phyloP scores from a whole-genome alignment of 106 monocot species.

The Dendrobium catenatum region DNA sequence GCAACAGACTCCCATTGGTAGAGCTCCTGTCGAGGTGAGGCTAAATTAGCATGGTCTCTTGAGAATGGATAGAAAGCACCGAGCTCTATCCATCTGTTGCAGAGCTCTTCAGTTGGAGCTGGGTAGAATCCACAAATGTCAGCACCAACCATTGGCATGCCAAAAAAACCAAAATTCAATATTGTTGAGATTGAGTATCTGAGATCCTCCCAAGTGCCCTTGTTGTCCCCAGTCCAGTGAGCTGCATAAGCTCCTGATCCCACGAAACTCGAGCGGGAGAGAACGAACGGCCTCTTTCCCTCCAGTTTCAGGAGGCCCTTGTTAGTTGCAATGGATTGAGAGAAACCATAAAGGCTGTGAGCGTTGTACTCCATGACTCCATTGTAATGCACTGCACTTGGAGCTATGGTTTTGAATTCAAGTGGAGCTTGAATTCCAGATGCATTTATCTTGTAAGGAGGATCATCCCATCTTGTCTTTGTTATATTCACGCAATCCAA shows the following conservation, averaged over 20 bases:
- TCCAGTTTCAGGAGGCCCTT: slow-evolving; percentile 45
- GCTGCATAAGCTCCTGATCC: slow-evolving; percentile 81
- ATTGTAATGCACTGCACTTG: slow-evolving; percentile 65
- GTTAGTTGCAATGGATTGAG: slow-evolving; percentile 74
- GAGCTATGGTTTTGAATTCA: slow-evolving; percentile 90
- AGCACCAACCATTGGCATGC: slow-evolving; percentile 95
- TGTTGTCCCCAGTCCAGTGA: slow-evolving; percentile 98
- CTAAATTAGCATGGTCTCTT: slow-evolving; percentile 75
- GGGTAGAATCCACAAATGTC: slow-evolving; percentile 98
- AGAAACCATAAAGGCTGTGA: slow-evolving; percentile 86
- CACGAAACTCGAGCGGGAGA: slow-evolving; percentile 79
- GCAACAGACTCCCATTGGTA: slow-evolving; percentile 92
- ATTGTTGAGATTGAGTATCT: slow-evolving; percentile 82
- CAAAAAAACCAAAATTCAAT: slow-evolving; percentile 90
- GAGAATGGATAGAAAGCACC: slow-evolving; percentile 99
- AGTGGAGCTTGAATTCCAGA: slow-evolving; percentile 50
- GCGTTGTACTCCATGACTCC: slow-evolving; percentile 91
- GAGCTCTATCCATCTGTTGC: slow-evolving; percentile 94
- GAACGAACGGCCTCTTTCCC: slow-evolving; percentile 79
- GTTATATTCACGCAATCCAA: slow-evolving; percentile 92
- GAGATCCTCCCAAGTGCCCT: slow-evolving; percentile 88
- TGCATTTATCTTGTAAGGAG: slow-evolving; percentile 92
- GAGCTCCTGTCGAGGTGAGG: slow-evolving; percentile 80
- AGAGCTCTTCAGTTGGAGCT: slow-evolving; percentile 73
- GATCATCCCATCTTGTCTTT: slow-evolving; percentile 74